Base-by-base conservation (phyloP, 495 filamentous ascomycete species). In the Penicillium alfredii region DNA sequence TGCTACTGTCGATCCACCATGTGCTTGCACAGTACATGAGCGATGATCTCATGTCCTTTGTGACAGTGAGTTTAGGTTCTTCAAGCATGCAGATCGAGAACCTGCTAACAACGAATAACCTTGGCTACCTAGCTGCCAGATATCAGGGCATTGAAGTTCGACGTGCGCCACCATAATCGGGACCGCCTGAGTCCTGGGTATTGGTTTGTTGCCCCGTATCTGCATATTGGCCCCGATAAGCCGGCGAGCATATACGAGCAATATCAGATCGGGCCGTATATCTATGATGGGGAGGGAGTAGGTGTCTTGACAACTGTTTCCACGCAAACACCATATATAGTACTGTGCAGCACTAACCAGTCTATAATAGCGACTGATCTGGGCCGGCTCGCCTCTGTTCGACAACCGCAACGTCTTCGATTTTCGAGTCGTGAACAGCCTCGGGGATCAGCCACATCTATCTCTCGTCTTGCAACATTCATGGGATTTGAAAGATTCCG, bases 401-500 rank as follows among this genome's bases (percentile, higher is more conserved):
- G 44, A 58, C 3, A 61, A 61, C 18, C 52, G 50, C 22, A 59
- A 60, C 30, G 44, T 55, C 28, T 56, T 58, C 42, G 57, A 64
- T 31, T 68, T 69, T 60, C 52, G 63, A 42, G 53, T 48, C 20
- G 33, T 61, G 37, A 33, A 57, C 34, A 46, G 55, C 35, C 28
- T 56, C 4, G 46, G 55, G 15, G 51, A 60, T 6, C 45, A 44
- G 13, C 38, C 58, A 9, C 66, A 71, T 23, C 50, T 71, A 2
- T 73, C 64, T 23, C 47, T 64, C 19, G 63, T 73, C 36, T 40
- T 60, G 38, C 60, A 68, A 18, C 52, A 60, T 14, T 30, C 29
- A 4, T 29, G 35, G 17, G 58, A 69, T 28, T 45, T 46, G 8
- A 47, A 35, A 6, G 59, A 64, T 4, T 49, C 36, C 4, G 57